phyloP scores from a whole-genome alignment of 179 eudicot species.

The Silene noctiflora region DNA sequence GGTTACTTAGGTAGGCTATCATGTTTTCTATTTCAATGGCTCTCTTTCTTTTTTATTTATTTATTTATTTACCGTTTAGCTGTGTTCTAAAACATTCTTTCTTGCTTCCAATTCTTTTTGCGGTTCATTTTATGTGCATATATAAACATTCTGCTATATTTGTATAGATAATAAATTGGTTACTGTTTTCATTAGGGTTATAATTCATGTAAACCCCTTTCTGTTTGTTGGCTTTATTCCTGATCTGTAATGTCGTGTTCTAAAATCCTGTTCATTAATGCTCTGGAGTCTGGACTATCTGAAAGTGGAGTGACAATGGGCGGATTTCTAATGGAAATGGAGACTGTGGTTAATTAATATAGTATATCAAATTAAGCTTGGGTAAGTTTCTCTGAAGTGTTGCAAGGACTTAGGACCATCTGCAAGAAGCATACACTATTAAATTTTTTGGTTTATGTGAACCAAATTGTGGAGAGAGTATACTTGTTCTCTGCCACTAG shows the following conservation, averaged over 20 bases:
- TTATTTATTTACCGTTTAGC: too few relatives aligned
- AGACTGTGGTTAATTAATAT: too few relatives aligned
- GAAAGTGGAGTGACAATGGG: too few relatives aligned
- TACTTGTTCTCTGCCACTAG: background rate
- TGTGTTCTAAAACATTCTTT: background rate
- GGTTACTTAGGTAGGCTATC: slow-evolving; percentile 59
- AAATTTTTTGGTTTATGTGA: background rate
- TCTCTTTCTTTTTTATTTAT: background rate
- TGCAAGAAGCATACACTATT: background rate
- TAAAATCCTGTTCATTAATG: background rate
- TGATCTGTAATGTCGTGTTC: background rate
- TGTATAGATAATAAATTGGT: background rate
- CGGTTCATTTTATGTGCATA: background rate
- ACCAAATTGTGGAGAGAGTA: background rate
- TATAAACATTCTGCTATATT: background rate
- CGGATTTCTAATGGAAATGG: too few relatives aligned
- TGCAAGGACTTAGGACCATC: background rate
- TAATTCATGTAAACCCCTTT: background rate
- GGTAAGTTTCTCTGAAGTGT: too few relatives aligned
- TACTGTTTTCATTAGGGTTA: background rate
- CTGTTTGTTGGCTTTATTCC: background rate
- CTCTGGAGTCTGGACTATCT: too few relatives aligned
- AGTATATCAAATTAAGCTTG: too few relatives aligned
- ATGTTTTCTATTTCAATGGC: background rate
- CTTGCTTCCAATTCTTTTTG: background rate